Base-by-base conservation (phyloP, 1,139 yeast genomes). In the Citeromyces siamensis region DNA sequence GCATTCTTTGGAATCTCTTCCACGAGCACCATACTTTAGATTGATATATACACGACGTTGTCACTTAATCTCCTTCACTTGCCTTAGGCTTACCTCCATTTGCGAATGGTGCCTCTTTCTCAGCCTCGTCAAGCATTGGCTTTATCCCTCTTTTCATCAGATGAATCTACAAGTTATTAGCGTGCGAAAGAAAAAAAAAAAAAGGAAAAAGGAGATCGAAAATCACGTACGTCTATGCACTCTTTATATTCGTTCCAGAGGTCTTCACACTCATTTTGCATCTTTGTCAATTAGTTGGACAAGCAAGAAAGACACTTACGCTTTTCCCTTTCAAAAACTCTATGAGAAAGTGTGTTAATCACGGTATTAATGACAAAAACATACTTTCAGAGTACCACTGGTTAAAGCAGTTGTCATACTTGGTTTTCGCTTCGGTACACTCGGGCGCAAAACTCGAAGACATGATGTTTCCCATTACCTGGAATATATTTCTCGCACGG, bases 371-470 rank as follows among this genome's bases (percentile, higher is more conserved):
- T 26, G 17, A 12, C 16, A 14, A 22, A 6, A 9, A 60, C 67
- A 39, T 45, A 64, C 70, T 82, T 49, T 88, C 96, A n/a, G 93
- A 77, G 56, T 90, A 90, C 97, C 97, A 90, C 47, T 71, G 71
- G 59, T 85, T 86, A 63, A 90, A 90, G 56, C 98, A 90, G 51
- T 79, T 81, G 53, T 90, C 97, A 53, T 90, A 90, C 48, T 75
- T 71, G 47, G 74, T 74, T 58, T 90, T 90, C 44, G 81, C 72
- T 31, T 77, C 82, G 17, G 94, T 85, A 59, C 98, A 90, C 60
- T 90, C 97, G 17, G 96, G 95, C 33, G 97, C 97, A 66, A 90
- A 83, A 42, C 95, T 85, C 7, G 83, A 79, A 19, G 96, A 86
- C 94, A 88, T 81, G 42, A 66, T 63, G 59, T 77, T 79, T 40